Evolutionary conservation across 2,329 filamentous ascomycete species (phyloP).

Genomic region (Ophiostoma sp.): DNA sequence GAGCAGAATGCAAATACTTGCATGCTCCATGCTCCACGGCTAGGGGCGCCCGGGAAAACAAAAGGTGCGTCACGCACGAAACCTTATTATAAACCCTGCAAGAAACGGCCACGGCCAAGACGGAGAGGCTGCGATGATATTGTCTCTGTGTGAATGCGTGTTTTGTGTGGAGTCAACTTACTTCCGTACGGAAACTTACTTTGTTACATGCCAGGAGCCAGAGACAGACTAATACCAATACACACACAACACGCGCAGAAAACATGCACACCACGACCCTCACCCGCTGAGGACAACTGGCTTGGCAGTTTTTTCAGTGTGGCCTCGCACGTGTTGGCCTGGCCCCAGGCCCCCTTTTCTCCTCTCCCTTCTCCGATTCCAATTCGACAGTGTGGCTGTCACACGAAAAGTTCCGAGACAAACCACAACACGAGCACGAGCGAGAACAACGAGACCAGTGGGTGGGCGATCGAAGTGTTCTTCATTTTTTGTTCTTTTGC

Average conservation of each 20-base stretch:
- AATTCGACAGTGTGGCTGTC: slow-evolving; percentile 7
- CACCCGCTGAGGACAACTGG: not conserved
- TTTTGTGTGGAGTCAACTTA: not conserved
- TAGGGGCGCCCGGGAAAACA: not conserved
- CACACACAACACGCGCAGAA: not conserved
- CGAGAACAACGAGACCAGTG: not conserved
- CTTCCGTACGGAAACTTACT: not conserved
- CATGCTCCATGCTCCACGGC: slow-evolving; percentile 6
- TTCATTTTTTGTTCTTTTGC: not conserved
- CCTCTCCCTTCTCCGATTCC: not conserved
- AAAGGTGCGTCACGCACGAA: slow-evolving; percentile 4
- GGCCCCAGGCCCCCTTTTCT: not conserved
- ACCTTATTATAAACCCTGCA: slow-evolving; percentile 12
- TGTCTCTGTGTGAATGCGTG: not conserved
- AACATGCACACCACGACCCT: not conserved
- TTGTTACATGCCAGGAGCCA: slow-evolving; percentile 5
- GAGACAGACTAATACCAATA: slow-evolving; percentile 1
- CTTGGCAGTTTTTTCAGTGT: not conserved
- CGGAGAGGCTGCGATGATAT: not conserved
- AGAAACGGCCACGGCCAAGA: not conserved
- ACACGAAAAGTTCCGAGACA: slow-evolving; percentile 9
- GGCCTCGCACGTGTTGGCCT: slow-evolving; percentile 6
- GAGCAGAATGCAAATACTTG: not conserved
- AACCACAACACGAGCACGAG: not conserved
- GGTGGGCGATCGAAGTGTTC: not conserved